Evolutionary conservation across 257 asterid species (phyloP).

Genomic region (Lavandula angustifolia): DNA sequence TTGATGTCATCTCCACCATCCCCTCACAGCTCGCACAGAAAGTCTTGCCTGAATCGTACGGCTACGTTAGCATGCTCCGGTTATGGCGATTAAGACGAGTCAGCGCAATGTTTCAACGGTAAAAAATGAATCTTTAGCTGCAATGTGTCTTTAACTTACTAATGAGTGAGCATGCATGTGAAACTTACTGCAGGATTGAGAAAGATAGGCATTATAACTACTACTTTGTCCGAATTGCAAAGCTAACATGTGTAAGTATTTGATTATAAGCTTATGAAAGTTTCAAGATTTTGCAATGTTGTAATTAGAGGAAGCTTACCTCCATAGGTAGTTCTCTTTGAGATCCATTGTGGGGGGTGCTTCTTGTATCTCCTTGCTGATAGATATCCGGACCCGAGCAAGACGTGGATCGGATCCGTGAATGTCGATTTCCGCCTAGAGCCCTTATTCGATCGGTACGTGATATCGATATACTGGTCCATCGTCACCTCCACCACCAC

Average conservation of each 20-base stretch:
- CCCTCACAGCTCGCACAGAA: conserved; percentile 55
- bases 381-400: conserved; percentile 39
- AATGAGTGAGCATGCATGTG: no score
- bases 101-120: conserved; percentile 71
- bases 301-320: conserved; percentile 3
- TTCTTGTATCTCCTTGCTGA: conserved; percentile 60
- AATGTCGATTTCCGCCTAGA: conserved; percentile 30
- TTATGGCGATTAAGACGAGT: conserved; percentile 90
- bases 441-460: conserved; percentile 46
- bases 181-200: conserved; percentile 57
- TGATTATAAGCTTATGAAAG: no score
- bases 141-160: not conserved
- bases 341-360: conserved; percentile 69
- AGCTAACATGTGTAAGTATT: conserved; percentile 57
- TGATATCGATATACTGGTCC: conserved; percentile 67
- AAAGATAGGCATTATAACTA: conserved; percentile 66
- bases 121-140: not conserved
- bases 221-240: conserved; percentile 57
- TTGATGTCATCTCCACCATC: conserved; percentile 67
- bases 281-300: no score
- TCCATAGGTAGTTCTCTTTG: conserved; percentile 67
- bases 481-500: conserved; percentile 63
- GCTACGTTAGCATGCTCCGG: conserved; percentile 68
- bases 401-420: conserved; percentile 55
- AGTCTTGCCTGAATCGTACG: conserved; percentile 47